These are phyloP conservation scores for Discostella stelligeroides DNA, from an alignment of 108 stramenopile genomes.

Conservation along the genomic window DNA sequence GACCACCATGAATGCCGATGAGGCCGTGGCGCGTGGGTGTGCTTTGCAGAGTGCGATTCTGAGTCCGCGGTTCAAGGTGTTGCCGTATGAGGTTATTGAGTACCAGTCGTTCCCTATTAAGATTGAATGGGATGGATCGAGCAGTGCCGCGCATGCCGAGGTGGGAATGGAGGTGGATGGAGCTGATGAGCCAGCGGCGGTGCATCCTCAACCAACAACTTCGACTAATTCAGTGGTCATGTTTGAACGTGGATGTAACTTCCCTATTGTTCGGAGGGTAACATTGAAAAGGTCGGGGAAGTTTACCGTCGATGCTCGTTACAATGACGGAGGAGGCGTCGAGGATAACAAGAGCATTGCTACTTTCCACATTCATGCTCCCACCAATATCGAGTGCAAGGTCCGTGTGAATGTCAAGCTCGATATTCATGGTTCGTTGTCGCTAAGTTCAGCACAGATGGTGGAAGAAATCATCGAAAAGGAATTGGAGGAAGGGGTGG, in stretches of 20 bases:
- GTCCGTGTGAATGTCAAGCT: slow-evolving; percentile 97
- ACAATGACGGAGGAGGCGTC: slow-evolving; percentile 57
- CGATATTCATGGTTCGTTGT: slow-evolving; percentile 92
- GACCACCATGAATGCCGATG: slow-evolving; percentile 98
- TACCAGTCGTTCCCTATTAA: slow-evolving; percentile 86
- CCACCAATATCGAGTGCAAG: slow-evolving; percentile 74
- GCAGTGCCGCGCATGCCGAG: slow-evolving; percentile 57
- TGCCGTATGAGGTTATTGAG: slow-evolving; percentile 94
- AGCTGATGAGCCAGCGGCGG: slow-evolving; percentile 49
- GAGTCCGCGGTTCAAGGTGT: slow-evolving; percentile 95
- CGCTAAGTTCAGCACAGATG: slow-evolving; percentile 91
- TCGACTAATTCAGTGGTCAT: slow-evolving; percentile 87
- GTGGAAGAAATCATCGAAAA: slow-evolving; percentile 92
- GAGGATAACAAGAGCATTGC: slow-evolving; percentile 63
- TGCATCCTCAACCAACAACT: slow-evolving; percentile 49
- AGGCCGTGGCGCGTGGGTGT: slow-evolving; percentile 95
- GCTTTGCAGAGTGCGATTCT: slow-evolving; percentile 97
- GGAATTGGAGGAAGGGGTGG: slow-evolving; percentile 48
- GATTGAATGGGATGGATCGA: slow-evolving; percentile 89
- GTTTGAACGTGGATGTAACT: slow-evolving; percentile 91
- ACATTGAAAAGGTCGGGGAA: slow-evolving; percentile 81
- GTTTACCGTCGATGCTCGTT: slow-evolving; percentile 76
- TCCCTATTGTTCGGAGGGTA: slow-evolving; percentile 92
- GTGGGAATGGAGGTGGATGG: slow-evolving; percentile 63
- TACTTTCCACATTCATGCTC: slow-evolving; percentile 71